A percentile compares a stretch with the other conserved stretches of the same genome.
These are phyloP conservation scores for Cryptococcus sp. DNA, from an alignment of 1,284 basidiomycete species.

Conservation along the genomic window DNA sequence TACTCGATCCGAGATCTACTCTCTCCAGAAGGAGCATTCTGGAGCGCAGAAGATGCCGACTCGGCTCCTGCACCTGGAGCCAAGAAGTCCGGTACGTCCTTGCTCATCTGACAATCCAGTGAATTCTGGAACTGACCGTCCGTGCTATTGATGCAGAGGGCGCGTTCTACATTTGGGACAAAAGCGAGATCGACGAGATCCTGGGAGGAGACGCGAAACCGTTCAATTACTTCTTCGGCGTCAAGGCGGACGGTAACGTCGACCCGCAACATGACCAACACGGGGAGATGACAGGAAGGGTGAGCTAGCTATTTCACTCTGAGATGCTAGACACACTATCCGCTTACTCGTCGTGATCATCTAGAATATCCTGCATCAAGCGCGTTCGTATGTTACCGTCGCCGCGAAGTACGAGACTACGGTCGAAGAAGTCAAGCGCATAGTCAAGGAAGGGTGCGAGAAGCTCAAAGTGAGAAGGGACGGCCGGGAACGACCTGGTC, in stretches of 20 bases:
- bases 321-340: background rate
- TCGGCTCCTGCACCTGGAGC: constrained; percentile 36
- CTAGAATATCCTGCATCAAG: constrained; percentile 43
- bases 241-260: constrained; percentile 55
- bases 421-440: constrained; percentile 33
- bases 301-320: constrained; percentile 7
- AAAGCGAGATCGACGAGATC: constrained; percentile 50
- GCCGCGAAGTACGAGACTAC: constrained; percentile 28
- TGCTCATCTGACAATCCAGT: background rate
- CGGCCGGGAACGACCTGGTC: constrained; percentile 54
- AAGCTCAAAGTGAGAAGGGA: constrained; percentile 51
- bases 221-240: constrained; percentile 52
- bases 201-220: constrained; percentile 46
- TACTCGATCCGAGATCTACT: constrained; percentile 53
- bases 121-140: background rate
- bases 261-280: constrained; percentile 54
- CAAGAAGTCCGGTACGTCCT: constrained; percentile 25
- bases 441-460: constrained; percentile 29
- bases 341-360: background rate
- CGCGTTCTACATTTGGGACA: constrained; percentile 58
- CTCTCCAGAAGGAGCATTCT: constrained; percentile 54
- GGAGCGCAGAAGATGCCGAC: constrained; percentile 58
- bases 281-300: constrained; percentile 53
- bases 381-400: constrained; percentile 17
- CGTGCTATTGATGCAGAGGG: constrained; percentile 43